Conservation (phyloP, 768 basidiomycete species). For the Rhizopogon sp. region DNA sequence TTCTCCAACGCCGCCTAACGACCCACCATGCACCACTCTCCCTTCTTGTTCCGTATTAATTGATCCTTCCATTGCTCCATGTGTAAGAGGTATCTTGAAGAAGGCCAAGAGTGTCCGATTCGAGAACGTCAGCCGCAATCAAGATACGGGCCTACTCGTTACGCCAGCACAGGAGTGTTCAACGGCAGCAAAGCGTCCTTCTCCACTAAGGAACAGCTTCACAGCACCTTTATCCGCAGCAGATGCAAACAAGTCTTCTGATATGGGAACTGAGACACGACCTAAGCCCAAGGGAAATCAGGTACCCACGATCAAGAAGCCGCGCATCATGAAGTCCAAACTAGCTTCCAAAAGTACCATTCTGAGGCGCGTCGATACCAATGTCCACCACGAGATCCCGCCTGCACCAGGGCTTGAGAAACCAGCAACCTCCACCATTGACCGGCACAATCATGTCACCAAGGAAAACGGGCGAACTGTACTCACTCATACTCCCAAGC, state of each 20-base stretch:
- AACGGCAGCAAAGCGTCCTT: constrained; percentile 2
- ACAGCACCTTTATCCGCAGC: not conserved
- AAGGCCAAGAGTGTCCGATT: constrained; percentile 36
- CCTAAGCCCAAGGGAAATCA: not conserved
- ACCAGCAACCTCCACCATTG: constrained; percentile 1
- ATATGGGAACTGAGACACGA: not conserved
- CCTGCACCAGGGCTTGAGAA: constrained; percentile 1
- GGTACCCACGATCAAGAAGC: not conserved
- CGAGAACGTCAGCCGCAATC: constrained; percentile 14
- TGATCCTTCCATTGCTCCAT: constrained; percentile 22
- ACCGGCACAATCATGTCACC: constrained; percentile 12
- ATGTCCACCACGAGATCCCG: not conserved
- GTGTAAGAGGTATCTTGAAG: constrained; percentile 34
- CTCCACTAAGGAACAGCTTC: constrained; percentile 3
- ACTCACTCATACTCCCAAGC: constrained; percentile 11
- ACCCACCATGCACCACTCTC: constrained; percentile 16
- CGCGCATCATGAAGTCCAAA: constrained; percentile 12
- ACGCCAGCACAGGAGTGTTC: not conserved
- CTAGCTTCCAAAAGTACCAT: constrained; percentile 9
- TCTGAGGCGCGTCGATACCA: not conserved
- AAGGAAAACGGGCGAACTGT: constrained; percentile 11
- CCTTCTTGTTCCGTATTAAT: constrained; percentile 18
- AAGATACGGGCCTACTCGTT: not conserved
- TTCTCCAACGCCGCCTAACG: not conserved
- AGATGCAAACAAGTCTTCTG: not conserved